These are phyloP conservation scores for Podaxis sp. DNA, from an alignment of 768 basidiomycete genomes.

Conservation along the genomic window DNA sequence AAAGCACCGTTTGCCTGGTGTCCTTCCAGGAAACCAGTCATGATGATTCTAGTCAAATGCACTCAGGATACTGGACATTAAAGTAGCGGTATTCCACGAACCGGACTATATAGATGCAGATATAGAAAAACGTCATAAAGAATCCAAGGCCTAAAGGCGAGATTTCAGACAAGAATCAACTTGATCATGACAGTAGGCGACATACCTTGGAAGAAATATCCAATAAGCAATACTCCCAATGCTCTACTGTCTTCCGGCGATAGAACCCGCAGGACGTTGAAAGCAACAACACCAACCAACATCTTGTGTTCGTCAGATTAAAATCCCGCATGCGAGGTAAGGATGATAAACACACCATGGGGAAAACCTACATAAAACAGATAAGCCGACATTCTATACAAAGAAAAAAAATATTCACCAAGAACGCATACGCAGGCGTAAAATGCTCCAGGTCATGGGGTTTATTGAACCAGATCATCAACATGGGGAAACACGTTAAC, in stretches of 20 bases:
- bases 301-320: constrained; percentile 28
- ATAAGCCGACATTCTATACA: neutral
- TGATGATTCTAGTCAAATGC: neutral
- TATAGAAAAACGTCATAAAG: constrained; percentile 51
- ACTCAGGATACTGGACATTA: neutral
- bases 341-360: constrained; percentile 30
- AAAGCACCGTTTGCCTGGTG: constrained; percentile 51
- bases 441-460: constrained; percentile 44
- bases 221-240: constrained; percentile 40
- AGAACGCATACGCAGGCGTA: constrained; percentile 34
- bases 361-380: constrained; percentile 24
- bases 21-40: constrained; percentile 48
- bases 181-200: too few relatives aligned
- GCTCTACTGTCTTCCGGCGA: constrained; percentile 33
- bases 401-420: constrained; percentile 28
- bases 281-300: constrained; percentile 48
- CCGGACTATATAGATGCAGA: constrained; percentile 49
- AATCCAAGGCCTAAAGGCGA: constrained; percentile 37
- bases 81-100: constrained; percentile 19
- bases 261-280: constrained; percentile 40
- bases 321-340: neutral
- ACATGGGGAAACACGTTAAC: constrained; percentile 43
- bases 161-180: neutral
- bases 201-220: constrained; percentile 50
- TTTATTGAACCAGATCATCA: constrained; percentile 50